A percentile compares a stretch with the other conserved stretches of the same genome.
Evolutionary conservation across 805 yeast genomes (phyloP).

Genomic region (Pichia membranifaciens): DNA sequence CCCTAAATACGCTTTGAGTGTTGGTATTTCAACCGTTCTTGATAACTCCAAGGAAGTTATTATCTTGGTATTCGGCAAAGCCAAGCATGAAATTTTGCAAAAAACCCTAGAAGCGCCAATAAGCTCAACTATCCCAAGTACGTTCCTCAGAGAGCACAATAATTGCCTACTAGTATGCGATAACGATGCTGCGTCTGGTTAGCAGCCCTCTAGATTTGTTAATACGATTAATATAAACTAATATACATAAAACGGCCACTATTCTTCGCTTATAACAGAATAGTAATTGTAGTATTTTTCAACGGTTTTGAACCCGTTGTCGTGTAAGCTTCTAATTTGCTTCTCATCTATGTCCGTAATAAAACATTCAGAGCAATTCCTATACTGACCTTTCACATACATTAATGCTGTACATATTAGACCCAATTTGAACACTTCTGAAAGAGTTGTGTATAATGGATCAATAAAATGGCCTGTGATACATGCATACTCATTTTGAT

Average conservation of each 20-base stretch:
- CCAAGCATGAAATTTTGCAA: slow-evolving; percentile 41
- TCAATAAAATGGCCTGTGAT: slow-evolving; percentile 50
- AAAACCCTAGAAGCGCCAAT: slow-evolving; percentile 39
- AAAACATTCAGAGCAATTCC: slow-evolving; percentile 11
- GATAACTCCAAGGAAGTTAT: slow-evolving; percentile 49
- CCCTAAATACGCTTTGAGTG: slow-evolving; percentile 46
- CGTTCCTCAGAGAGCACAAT: slow-evolving; percentile 42
- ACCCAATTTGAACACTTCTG: slow-evolving; percentile 50
- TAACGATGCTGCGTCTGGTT: slow-evolving; percentile 32
- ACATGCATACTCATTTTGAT: slow-evolving; percentile 31
- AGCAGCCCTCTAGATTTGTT: background rate
- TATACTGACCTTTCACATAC: slow-evolving; percentile 32
- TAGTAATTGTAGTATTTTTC: slow-evolving; percentile 14
- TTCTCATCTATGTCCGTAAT: slow-evolving; percentile 10
- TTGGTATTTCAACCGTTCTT: slow-evolving; percentile 53
- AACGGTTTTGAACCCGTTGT: slow-evolving; percentile 16
- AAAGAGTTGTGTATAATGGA: slow-evolving; percentile 46
- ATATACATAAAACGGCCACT: background rate
- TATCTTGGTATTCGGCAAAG: slow-evolving; percentile 45
- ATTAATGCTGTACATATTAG: slow-evolving; percentile 51
- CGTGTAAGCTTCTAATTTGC: slow-evolving; percentile 13
- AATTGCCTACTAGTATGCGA: slow-evolving; percentile 44
- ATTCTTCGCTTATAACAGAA: slow-evolving; percentile 6
- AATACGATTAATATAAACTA: background rate
- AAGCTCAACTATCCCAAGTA: slow-evolving; percentile 41